Base-by-base conservation (phyloP, 345 rosid genomes). In the Salix brachista region DNA sequence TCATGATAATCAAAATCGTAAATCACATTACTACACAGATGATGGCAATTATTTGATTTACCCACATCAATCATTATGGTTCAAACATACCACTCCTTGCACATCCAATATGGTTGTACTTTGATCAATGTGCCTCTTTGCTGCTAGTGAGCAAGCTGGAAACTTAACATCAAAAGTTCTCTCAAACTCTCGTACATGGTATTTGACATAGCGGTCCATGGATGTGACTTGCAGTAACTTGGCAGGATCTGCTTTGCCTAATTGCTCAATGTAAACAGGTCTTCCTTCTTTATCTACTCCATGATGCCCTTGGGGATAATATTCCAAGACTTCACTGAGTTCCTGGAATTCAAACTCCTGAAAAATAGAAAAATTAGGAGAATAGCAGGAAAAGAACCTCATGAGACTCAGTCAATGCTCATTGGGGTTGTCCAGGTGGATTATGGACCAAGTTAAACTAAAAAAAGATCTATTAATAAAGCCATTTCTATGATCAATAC, bases 51-150 rank as follows among this genome's bases (percentile, higher is more conserved):
- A 69, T 26, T 21, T 69, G 52, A 50, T 50, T 48, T 4, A 28
- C 50, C 13, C 16, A 56, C 1, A 18, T 17, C 64, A 23, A 28
- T 13, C 17, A 4, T 44, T 21, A 50, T 46, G 56, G 34, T 65
- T 77, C 64, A 39, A 25, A 79, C 96, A 42, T 90, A 95, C 99
- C 96, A 96, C 99, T 90, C 99, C 97, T 78, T 93, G 96, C 76
- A 96, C 99, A 86, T 96, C 99, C 81, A 93, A 83, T 84, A 96
- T 92, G 67, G 98, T 96, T 64, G 99, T 93, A 77, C 98, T 96
- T 80, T 93, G 98, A 83, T 96, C 98, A 73, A 93, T 89, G 62
- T 96, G 97, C 83, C 69, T 91, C 80, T 89, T 89, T 52, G 97
- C 94, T n/a, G 98, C 91, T 67, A 96, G 80, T 37, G 99, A 86